These are phyloP conservation scores for Albifimbria verrucaria DNA, from an alignment of 2,329 filamentous ascomycete species.

Conservation along the genomic window DNA sequence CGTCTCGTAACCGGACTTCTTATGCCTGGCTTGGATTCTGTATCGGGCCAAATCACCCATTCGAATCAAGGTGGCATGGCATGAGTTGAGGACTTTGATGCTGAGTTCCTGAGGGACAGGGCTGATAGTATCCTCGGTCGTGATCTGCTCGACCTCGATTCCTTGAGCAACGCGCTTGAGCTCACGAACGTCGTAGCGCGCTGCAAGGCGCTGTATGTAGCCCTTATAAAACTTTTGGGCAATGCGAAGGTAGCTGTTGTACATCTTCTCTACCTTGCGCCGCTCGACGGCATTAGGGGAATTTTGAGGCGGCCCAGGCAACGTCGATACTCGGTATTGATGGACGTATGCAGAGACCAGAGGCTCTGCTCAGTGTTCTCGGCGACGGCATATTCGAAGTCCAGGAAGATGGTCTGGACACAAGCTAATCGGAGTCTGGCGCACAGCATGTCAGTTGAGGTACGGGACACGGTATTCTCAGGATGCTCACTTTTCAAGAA, in stretches of 20 bases:
- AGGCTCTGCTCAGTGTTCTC: conserved; percentile 67
- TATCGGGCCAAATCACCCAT: conserved; percentile 91
- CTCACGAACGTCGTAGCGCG: conserved; percentile 47
- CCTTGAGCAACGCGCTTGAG: conserved; percentile 18
- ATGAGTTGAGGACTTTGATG: conserved; percentile 65
- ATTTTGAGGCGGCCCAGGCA: conserved; percentile 55
- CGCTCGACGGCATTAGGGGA: conserved; percentile 57
- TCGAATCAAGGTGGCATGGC: conserved; percentile 78
- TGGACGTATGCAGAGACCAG: conserved; percentile 74
- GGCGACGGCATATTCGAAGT: conserved; percentile 63
- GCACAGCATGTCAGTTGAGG: background rate
- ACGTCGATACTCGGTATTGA: conserved; percentile 77
- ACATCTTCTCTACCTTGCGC: conserved; percentile 78
- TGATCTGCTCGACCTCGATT: conserved; percentile 36
- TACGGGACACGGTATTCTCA: conserved; percentile 6
- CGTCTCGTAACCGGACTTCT: conserved; percentile 72
- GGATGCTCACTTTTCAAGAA: conserved; percentile 37
- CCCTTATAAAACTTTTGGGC: conserved; percentile 86
- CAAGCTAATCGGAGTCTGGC: conserved; percentile 67
- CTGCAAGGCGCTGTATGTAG: conserved; percentile 75
- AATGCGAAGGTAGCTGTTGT: conserved; percentile 80
- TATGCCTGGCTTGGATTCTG: conserved; percentile 68
- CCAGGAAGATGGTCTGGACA: conserved; percentile 68
- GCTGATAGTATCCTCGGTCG: conserved; percentile 39
- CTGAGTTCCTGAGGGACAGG: conserved; percentile 48